phyloP scores from a whole-genome alignment of 495 filamentous ascomycete species.

The Neurospora hispaniola region DNA sequence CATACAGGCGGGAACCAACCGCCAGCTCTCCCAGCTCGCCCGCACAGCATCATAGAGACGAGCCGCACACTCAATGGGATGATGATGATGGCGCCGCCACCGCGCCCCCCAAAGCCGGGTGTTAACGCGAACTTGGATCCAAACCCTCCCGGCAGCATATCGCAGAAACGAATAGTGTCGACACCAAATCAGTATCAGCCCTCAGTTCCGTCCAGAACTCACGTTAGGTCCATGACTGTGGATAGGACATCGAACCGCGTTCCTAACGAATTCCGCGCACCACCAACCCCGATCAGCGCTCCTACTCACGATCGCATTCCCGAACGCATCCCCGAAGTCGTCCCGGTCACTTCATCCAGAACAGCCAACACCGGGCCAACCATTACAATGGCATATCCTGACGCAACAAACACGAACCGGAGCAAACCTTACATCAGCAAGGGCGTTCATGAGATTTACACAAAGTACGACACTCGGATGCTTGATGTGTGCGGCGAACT shows the following conservation, averaged over 20 bases:
- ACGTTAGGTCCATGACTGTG: slow-evolving; percentile 41
- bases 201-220: slow-evolving; percentile 27
- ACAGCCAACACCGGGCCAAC: slow-evolving; percentile 13
- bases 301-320: slow-evolving; percentile 13
- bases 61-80: slow-evolving; percentile 10
- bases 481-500: slow-evolving; percentile 82
- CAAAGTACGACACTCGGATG: slow-evolving; percentile 72
- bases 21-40: slow-evolving; percentile 52
- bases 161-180: slow-evolving; percentile 42
- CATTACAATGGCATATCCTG: slow-evolving; percentile 50
- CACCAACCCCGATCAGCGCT: slow-evolving; percentile 14
- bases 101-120: slow-evolving; percentile 35
- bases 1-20: slow-evolving; percentile 35
- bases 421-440: slow-evolving; percentile 64
- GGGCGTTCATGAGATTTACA: slow-evolving; percentile 64
- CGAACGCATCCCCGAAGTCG: slow-evolving; percentile 13
- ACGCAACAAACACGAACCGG: slow-evolving; percentile 74
- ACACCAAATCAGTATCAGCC: slow-evolving; percentile 37
- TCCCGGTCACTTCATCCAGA: slow-evolving; percentile 1
- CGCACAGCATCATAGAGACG: slow-evolving; percentile 26
- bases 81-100: slow-evolving; percentile 29
- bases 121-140: slow-evolving; percentile 25
- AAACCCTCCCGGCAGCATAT: slow-evolving; percentile 10
- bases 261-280: slow-evolving; percentile 24
- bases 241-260: slow-evolving; percentile 28